These are phyloP conservation scores for Aureobasidium sp. DNA, from an alignment of 2,329 filamentous ascomycete genomes.

Conservation along the genomic window DNA sequence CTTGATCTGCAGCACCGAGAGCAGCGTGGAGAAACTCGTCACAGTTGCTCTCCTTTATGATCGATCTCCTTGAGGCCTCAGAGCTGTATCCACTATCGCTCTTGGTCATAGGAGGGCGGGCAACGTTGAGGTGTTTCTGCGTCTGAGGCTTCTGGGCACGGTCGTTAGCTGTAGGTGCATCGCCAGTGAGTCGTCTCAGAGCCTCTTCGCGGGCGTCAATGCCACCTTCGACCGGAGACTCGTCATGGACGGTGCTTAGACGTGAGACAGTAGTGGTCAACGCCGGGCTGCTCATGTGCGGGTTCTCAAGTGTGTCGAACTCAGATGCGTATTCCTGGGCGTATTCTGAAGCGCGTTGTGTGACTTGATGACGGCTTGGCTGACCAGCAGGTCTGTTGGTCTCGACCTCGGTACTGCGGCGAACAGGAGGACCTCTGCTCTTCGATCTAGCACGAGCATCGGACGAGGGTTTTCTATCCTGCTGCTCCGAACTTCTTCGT, in stretches of 20 bases:
- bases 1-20: background rate
- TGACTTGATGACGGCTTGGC: background rate
- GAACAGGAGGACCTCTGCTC: background rate
- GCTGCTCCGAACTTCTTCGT: background rate
- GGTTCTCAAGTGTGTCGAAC: constrained; percentile 17
- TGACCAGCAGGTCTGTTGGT: background rate
- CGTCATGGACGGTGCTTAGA: constrained; percentile 22
- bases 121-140: background rate
- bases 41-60: constrained; percentile 14
- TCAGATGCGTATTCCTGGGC: constrained; percentile 20
- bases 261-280: constrained; percentile 18
- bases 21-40: constrained; percentile 14
- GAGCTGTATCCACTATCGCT: constrained; percentile 29
- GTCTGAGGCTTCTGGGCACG: background rate
- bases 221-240: background rate
- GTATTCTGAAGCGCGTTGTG: constrained; percentile 13
- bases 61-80: constrained; percentile 18
- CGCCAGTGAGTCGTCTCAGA: constrained; percentile 20
- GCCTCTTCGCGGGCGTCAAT: constrained; percentile 20
- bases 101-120: constrained; percentile 14
- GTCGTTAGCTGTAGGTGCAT: background rate
- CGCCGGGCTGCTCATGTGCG: constrained; percentile 14
- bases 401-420: background rate
- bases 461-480: background rate
- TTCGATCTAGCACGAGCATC: background rate